These are phyloP conservation scores for Mucor indicus DNA, from an alignment of 371 early-diverging fungal species.

Conservation along the genomic window DNA sequence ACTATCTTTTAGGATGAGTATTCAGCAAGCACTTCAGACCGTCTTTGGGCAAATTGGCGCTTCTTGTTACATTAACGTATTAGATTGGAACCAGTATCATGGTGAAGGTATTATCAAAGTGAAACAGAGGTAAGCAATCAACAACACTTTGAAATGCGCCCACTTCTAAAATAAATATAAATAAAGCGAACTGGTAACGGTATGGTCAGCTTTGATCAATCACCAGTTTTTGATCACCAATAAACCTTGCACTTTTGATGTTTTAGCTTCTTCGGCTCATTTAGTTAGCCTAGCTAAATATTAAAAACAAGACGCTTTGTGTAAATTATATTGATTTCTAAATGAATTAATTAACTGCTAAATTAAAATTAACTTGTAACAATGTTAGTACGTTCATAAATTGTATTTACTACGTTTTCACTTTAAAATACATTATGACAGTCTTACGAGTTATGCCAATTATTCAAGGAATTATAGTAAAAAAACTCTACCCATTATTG, in stretches of 20 bases:
- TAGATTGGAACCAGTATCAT: conserved; percentile 37
- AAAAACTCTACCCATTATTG: too few relatives aligned
- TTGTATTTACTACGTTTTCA: too few relatives aligned
- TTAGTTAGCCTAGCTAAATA: conserved; percentile 32
- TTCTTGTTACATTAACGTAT: conserved; percentile 31
- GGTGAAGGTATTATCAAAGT: conserved; percentile 39
- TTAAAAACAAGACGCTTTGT: conserved; percentile 8
- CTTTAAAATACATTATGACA: too few relatives aligned
- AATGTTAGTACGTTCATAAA: too few relatives aligned
- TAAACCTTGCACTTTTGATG: conserved; percentile 30
- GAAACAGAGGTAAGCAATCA: conserved; percentile 28
- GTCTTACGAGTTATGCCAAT: too few relatives aligned
- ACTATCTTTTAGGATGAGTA: conserved; percentile 43
- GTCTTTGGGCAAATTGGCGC: conserved; percentile 40
- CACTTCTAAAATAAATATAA: not conserved
- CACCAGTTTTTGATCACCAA: conserved; percentile 29
- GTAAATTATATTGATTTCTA: not conserved
- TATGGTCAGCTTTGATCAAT: conserved; percentile 38
- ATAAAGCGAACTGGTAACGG: conserved; percentile 33
- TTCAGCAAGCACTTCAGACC: conserved; percentile 38
- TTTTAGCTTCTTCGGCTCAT: conserved; percentile 35
- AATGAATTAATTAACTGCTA: too few relatives aligned
- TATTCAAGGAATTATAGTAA: too few relatives aligned
- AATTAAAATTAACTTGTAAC: conserved; percentile 1
- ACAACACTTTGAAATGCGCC: not conserved